These are phyloP conservation scores for Lunularia cruciata DNA, from an alignment of 225 moss, liverwort and hornwort genomes.

Conservation along the genomic window DNA sequence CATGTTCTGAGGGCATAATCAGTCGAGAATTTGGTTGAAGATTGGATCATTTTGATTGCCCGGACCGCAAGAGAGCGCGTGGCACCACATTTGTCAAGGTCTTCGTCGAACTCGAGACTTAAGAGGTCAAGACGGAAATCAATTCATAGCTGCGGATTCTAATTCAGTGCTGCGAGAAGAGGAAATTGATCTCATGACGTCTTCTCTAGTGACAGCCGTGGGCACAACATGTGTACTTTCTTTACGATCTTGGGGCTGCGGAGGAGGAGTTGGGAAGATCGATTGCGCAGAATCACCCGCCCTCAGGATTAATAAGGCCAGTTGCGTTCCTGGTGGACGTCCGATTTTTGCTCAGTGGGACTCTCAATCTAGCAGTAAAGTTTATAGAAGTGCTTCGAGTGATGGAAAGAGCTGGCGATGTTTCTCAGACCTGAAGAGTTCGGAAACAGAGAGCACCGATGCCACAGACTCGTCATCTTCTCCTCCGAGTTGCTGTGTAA, in stretches of 20 bases:
- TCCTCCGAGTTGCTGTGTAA: slow-evolving; percentile 41
- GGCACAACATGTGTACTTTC: not conserved
- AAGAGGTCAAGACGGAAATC: too few relatives aligned
- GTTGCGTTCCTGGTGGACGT: not conserved
- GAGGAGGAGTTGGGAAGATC: slow-evolving; percentile 1
- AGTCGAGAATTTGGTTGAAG: too few relatives aligned
- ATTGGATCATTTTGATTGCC: too few relatives aligned
- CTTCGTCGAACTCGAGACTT: too few relatives aligned
- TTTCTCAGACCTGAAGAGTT: slow-evolving; percentile 23
- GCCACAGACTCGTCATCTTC: not conserved
- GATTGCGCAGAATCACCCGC: not conserved
- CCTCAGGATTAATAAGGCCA: not conserved
- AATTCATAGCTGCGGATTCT: too few relatives aligned
- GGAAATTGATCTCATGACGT: too few relatives aligned
- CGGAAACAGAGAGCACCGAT: slow-evolving; percentile 27
- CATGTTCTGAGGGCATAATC: too few relatives aligned
- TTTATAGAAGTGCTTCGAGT: not conserved
- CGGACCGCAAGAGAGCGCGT: too few relatives aligned
- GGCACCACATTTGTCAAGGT: too few relatives aligned
- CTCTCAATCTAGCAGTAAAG: not conserved
- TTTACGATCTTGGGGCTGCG: not conserved
- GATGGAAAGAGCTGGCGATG: slow-evolving; percentile 30
- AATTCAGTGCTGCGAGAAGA: too few relatives aligned
- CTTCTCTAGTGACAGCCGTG: slow-evolving; percentile 2
- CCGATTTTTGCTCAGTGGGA: not conserved